Conservation (phyloP, 345 rosid genomes). For the Bruguiera sexangula region DNA sequence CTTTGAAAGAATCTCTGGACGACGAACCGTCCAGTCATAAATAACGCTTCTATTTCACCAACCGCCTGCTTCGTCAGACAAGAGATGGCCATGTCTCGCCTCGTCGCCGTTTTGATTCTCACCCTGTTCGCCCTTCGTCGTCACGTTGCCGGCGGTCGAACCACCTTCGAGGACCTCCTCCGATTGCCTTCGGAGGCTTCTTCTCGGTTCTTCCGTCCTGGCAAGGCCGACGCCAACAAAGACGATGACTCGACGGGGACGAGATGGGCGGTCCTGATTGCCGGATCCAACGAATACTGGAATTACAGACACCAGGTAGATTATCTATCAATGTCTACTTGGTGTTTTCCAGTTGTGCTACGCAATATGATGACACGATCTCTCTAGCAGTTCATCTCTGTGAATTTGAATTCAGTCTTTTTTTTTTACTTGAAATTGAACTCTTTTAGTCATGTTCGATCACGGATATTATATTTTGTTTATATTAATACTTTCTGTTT, state of each 20-base stretch:
- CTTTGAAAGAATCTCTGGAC: no score
- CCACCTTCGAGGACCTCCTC: constrained; percentile 36
- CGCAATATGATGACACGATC: background rate
- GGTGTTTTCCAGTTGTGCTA: background rate
- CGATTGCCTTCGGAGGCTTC: constrained; percentile 68
- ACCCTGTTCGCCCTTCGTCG: constrained; percentile 34
- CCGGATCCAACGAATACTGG: constrained; percentile 94
- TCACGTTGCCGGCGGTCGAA: constrained; percentile 35
- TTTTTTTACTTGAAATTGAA: no score
- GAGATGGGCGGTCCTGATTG: constrained; percentile 92
- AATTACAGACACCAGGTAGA: constrained; percentile 91
- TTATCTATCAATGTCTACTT: background rate
- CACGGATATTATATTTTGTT: no score
- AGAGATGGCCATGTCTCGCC: constrained; percentile 25
- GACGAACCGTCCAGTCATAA: background rate
- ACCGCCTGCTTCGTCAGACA: background rate
- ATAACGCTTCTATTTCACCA: background rate
- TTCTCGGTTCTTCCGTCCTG: constrained; percentile 50
- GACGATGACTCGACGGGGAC: constrained; percentile 57
- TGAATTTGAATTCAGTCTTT: background rate
- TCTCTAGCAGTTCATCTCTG: background rate
- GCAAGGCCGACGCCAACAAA: background rate
- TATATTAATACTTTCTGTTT: no score
- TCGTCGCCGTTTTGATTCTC: constrained; percentile 25
- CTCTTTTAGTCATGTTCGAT: no score